phyloP scores from a whole-genome alignment of 768 basidiomycete species.

The Auricularia sp. region DNA sequence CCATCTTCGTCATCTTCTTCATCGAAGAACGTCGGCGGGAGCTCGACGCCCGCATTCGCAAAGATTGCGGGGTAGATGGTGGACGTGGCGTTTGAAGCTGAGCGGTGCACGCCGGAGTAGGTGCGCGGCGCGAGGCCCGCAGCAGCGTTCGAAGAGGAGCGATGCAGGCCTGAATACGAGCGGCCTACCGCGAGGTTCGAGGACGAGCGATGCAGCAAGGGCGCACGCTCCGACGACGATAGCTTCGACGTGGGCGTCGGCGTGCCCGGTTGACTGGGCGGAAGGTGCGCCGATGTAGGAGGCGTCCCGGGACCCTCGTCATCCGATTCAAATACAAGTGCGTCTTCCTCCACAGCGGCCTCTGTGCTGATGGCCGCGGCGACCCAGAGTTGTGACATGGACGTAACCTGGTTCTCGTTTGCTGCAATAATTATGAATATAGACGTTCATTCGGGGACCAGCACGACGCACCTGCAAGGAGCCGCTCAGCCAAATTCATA shows the following conservation, averaged over 20 bases:
- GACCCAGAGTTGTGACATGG: constrained; percentile 97
- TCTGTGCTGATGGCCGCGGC: constrained; percentile 73
- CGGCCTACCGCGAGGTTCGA: no score
- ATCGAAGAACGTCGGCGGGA: neutral
- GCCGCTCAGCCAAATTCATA: constrained; percentile 77
- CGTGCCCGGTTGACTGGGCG: neutral
- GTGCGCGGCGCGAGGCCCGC: neutral
- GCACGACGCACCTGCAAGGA: constrained; percentile 17
- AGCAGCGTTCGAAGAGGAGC: no score
- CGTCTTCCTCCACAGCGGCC: neutral
- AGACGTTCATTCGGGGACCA: no score
- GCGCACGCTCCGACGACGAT: neutral
- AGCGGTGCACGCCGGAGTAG: neutral
- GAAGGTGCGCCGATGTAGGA: neutral
- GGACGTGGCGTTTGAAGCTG: neutral
- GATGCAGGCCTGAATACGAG: no score
- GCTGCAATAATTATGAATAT: constrained; percentile 46
- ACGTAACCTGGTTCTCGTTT: constrained; percentile 90
- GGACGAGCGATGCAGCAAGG: neutral
- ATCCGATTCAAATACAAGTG: neutral
- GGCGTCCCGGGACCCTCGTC: neutral
- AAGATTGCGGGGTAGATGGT: neutral
- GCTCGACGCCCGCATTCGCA: neutral
- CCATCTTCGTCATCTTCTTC: neutral
- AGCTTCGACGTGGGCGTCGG: neutral